Conservation (phyloP, 345 rosid genomes). For the Syzygium aromaticum region DNA sequence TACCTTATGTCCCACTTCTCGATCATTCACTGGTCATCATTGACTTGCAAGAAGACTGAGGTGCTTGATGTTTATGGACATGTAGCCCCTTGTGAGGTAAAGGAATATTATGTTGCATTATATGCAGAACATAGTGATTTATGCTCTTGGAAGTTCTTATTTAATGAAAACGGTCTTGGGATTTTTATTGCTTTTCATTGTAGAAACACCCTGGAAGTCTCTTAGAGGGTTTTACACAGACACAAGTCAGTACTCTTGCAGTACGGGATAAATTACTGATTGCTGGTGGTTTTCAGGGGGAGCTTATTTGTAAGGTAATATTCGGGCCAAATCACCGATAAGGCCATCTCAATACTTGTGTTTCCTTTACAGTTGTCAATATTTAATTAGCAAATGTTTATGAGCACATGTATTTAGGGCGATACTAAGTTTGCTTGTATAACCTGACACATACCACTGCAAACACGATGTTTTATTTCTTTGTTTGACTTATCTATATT, state of each 20-base stretch:
- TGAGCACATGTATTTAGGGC: neutral
- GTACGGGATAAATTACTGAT: conserved; percentile 43
- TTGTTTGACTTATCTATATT: neutral
- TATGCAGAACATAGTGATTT: neutral
- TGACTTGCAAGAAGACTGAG: conserved; percentile 36
- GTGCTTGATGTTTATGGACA: conserved; percentile 53
- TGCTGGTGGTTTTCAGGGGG: conserved; percentile 64
- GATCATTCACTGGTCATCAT: conserved; percentile 49
- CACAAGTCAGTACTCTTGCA: conserved; percentile 52
- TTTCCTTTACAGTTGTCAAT: neutral
- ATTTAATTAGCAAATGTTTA: neutral
- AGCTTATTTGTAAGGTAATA: conserved; percentile 45
- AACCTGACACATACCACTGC: neutral
- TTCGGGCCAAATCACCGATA: neutral
- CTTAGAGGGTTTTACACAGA: conserved; percentile 47
- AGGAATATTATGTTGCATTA: neutral
- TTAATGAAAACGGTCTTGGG: neutral
- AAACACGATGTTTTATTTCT: neutral
- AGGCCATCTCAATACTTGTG: neutral
- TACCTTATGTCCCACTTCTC: conserved; percentile 51
- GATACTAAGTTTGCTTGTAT: neutral
- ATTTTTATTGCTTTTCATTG: neutral
- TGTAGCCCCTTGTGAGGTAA: conserved; percentile 45
- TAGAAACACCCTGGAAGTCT: conserved; percentile 55
- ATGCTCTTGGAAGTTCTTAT: neutral